These are phyloP conservation scores for Cercospora janseana DNA, from an alignment of 2,329 filamentous ascomycete genomes.

Conservation along the genomic window DNA sequence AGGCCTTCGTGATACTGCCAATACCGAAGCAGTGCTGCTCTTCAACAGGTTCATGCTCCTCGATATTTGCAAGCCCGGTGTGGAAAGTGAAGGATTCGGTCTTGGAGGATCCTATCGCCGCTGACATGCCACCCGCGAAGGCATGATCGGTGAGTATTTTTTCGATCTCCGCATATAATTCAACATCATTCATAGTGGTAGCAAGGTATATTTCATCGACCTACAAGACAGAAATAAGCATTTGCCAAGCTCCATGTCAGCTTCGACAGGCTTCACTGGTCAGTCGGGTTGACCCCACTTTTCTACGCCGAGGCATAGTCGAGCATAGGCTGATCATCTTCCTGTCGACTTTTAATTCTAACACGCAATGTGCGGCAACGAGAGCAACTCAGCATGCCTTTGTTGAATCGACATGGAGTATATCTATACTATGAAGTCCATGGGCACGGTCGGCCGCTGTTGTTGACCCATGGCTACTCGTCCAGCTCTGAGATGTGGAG, in stretches of 20 bases:
- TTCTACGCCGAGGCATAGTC: neutral
- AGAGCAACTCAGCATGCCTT: too few relatives aligned
- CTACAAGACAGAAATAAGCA: neutral
- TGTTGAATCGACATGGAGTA: conserved; percentile 23
- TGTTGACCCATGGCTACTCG: conserved; percentile 34
- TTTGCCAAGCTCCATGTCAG: neutral
- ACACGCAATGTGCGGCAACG: too few relatives aligned
- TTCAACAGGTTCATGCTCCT: neutral
- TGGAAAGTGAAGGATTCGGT: neutral
- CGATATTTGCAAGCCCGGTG: conserved; percentile 10
- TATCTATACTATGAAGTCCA: conserved; percentile 31
- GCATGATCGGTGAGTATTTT: neutral
- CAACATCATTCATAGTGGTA: neutral
- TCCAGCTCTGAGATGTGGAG: conserved; percentile 33
- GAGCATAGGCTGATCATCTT: too few relatives aligned
- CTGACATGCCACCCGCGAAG: conserved; percentile 1
- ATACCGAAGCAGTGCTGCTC: conserved; percentile 10
- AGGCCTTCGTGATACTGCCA: conserved; percentile 17
- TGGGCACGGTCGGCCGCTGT: conserved; percentile 23
- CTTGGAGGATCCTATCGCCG: neutral
- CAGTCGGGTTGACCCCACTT: neutral
- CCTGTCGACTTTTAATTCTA: too few relatives aligned
- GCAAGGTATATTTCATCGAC: neutral
- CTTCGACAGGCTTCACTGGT: neutral
- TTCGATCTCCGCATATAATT: neutral